These are phyloP conservation scores for Polyrhizophydium stewartii DNA, from an alignment of 371 early-diverging fungal species.

Conservation along the genomic window DNA sequence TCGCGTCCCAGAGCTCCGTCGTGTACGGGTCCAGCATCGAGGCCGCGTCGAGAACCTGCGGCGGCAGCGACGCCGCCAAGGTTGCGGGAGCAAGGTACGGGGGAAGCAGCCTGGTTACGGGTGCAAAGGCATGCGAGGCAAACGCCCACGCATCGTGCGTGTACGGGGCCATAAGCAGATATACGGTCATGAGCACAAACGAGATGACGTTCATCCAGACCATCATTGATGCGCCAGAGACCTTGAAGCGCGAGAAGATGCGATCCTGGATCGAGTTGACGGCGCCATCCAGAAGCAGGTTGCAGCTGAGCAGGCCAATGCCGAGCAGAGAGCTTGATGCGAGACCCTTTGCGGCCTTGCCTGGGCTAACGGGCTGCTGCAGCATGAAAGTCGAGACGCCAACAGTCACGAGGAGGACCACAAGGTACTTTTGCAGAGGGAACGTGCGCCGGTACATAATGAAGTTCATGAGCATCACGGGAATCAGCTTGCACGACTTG, in stretches of 20 bases:
- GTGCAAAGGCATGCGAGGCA: background rate
- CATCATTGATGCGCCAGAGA: conserved; percentile 95
- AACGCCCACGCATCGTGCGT: conserved; percentile 15
- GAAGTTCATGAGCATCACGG: conserved; percentile 93
- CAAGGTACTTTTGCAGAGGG: conserved; percentile 77
- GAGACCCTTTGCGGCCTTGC: conserved; percentile 31
- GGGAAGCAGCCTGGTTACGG: background rate
- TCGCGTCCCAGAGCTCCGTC: conserved; percentile 67
- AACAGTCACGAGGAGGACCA: conserved; percentile 77
- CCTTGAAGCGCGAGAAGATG: conserved; percentile 73
- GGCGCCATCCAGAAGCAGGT: conserved; percentile 89
- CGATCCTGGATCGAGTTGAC: conserved; percentile 98
- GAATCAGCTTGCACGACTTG: conserved; percentile 96
- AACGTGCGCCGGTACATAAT: conserved; percentile 83
- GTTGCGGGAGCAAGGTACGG: background rate
- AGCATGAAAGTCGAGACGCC: conserved; percentile 95
- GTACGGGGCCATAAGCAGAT: conserved; percentile 63
- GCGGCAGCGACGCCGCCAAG: background rate
- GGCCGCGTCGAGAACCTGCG: background rate
- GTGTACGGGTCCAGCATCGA: conserved; percentile 47
- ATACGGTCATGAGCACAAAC: conserved; percentile 61
- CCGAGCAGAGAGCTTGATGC: conserved; percentile 65
- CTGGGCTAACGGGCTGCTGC: conserved; percentile 47
- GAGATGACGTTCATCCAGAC: conserved; percentile 91
- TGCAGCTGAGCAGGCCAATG: conserved; percentile 72